Conservation (phyloP, 768 basidiomycete species). For the Boletus barrowsii region DNA sequence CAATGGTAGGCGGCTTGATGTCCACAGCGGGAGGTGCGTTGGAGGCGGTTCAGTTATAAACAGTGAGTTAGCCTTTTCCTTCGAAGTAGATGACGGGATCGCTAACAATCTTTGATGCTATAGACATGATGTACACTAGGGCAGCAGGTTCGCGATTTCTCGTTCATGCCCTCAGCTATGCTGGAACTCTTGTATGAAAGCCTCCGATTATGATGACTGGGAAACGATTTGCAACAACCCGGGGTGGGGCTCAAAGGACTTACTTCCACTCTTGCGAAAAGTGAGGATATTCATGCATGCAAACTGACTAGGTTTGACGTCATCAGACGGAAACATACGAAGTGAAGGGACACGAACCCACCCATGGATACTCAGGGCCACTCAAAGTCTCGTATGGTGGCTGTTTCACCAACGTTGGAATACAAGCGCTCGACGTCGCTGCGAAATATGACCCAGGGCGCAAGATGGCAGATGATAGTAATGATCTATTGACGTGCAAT, state of each 20-base stretch:
- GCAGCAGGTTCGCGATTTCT: neutral
- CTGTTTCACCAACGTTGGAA: slow-evolving; percentile 34
- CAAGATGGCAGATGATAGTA: slow-evolving; percentile 37
- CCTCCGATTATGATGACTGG: slow-evolving; percentile 52
- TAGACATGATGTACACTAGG: slow-evolving; percentile 2
- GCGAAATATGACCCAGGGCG: slow-evolving; percentile 45
- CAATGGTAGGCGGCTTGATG: slow-evolving; percentile 9
- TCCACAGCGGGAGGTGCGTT: slow-evolving; percentile 19
- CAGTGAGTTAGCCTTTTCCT: neutral
- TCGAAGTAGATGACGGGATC: neutral
- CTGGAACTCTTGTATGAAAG: neutral
- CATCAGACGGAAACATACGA: neutral
- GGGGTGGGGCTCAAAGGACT: neutral
- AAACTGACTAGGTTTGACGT: neutral
- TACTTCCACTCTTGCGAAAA: neutral
- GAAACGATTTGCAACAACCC: slow-evolving; percentile 12
- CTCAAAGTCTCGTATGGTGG: neutral
- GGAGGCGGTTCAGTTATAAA: neutral
- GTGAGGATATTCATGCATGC: neutral
- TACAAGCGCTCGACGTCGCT: slow-evolving; percentile 47
- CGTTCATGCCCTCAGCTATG: neutral
- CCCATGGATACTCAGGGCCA: neutral
- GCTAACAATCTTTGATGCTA: neutral
- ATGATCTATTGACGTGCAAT: slow-evolving; percentile 42
- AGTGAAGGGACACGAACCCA: neutral